phyloP scores from a whole-genome alignment of 108 stramenopile genomes.

The Pseudonitzschia pungens region DNA sequence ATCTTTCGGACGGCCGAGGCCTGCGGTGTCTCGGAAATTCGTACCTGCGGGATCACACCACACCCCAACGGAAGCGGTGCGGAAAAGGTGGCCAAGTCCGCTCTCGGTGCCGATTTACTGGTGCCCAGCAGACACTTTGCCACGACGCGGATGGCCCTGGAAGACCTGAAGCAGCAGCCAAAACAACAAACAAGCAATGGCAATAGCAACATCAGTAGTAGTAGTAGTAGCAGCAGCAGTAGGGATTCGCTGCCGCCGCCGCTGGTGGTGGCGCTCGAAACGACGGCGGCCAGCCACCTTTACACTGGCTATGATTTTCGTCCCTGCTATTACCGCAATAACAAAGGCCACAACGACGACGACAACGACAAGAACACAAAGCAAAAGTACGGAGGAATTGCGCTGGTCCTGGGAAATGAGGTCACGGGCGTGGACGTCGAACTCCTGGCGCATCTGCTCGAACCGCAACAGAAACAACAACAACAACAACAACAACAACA shows the following conservation, averaged over 20 bases:
- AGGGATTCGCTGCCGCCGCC: neutral
- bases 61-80: constrained; percentile 73
- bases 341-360: neutral
- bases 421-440: constrained; percentile 56
- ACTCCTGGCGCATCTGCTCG: constrained; percentile 11
- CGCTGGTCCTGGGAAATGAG: constrained; percentile 86
- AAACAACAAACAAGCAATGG: neutral
- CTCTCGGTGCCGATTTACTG: constrained; percentile 69
- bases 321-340: constrained; percentile 11
- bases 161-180: constrained; percentile 34
- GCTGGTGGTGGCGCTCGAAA: constrained; percentile 77
- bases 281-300: constrained; percentile 61
- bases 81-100: constrained; percentile 81
- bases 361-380: neutral
- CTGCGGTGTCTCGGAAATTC: constrained; percentile 32
- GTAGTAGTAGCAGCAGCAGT: neutral
- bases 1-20: constrained; percentile 88
- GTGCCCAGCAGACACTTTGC: constrained; percentile 71
- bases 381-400: constrained; percentile 34
- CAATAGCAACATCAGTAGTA: neutral
- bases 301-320: constrained; percentile 58
- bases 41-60: constrained; percentile 77
- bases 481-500: neutral
- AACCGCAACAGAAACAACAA: neutral
- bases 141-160: constrained; percentile 60